phyloP scores from a whole-genome alignment of 176 grass and related monocot genomes.

The Juncus effusus region DNA sequence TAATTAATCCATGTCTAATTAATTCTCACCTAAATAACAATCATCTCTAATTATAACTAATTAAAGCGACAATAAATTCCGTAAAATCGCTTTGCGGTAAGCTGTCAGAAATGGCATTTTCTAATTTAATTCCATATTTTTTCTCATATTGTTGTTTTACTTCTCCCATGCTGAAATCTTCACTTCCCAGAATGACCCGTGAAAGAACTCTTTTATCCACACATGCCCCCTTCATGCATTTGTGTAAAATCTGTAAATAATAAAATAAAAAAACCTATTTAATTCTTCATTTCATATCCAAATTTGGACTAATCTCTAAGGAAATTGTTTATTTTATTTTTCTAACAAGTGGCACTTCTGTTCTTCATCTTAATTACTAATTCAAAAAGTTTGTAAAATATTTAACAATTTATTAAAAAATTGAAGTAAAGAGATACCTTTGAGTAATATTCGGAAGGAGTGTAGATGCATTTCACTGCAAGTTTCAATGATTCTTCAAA shows the following conservation, averaged over 20 bases:
- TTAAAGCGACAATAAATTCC: constrained; percentile 66
- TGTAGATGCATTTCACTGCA: constrained; percentile 79
- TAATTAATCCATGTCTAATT: constrained; percentile 18
- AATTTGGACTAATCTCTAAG: too few relatives aligned
- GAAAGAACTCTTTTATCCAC: constrained; percentile 44
- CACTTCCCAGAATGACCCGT: constrained; percentile 68
- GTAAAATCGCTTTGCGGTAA: constrained; percentile 60
- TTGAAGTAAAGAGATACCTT: constrained; percentile 44
- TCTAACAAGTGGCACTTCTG: too few relatives aligned
- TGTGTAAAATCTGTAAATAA: constrained; percentile 52
- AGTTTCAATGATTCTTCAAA: constrained; percentile 62
- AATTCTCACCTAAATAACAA: constrained; percentile 18
- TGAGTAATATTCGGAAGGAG: constrained; percentile 74
- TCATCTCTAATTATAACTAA: constrained; percentile 28
- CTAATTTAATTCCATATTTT: constrained; percentile 48
- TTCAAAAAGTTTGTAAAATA: too few relatives aligned
- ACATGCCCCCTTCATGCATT: constrained; percentile 30
- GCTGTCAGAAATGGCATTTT: constrained; percentile 57
- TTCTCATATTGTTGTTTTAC: constrained; percentile 57
- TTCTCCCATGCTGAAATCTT: constrained; percentile 52
- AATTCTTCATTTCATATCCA: too few relatives aligned
- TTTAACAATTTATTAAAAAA: too few relatives aligned
- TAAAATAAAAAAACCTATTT: constrained; percentile 1
- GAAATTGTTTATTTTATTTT: too few relatives aligned
- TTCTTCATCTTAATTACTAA: too few relatives aligned